phyloP scores from a whole-genome alignment of 345 rosid species.

The Geranium rotundifolium region DNA sequence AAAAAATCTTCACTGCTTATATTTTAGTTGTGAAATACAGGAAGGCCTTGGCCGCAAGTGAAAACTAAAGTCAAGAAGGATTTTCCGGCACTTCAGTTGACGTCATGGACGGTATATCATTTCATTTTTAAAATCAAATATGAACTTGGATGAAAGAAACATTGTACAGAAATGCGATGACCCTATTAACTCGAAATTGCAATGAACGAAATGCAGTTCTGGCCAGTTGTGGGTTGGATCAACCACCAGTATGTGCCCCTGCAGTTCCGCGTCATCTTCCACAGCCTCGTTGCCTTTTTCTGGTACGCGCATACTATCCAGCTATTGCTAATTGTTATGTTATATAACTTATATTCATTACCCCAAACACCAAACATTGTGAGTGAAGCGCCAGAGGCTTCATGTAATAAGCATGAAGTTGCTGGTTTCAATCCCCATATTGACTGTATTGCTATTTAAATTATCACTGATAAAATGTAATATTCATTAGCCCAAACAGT shows the following conservation, averaged over 20 bases:
- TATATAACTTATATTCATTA: no score
- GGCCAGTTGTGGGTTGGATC: conserved; percentile 83
- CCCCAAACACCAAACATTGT: no score
- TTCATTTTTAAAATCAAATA: not conserved
- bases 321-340: no score
- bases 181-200: not conserved
- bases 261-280: conserved; percentile 79
- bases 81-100: conserved; percentile 57
- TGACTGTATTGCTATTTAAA: no score
- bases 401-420: no score
- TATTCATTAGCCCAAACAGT: no score
- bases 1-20: not conserved
- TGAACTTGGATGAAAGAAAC: not conserved
- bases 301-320: conserved; percentile 31
- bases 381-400: no score
- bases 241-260: conserved; percentile 80
- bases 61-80: conserved; percentile 61
- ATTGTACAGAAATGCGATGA: conserved; percentile 4
- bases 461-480: no score
- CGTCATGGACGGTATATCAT: conserved; percentile 72
- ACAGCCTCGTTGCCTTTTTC: conserved; percentile 51
- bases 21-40: conserved; percentile 30
- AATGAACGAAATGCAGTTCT: conserved; percentile 44
- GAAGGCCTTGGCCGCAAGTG: conserved; percentile 71
- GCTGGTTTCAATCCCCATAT: no score